Evolutionary conservation across 257 asterid species (phyloP).

Genomic region (Solanum stenotomum): DNA sequence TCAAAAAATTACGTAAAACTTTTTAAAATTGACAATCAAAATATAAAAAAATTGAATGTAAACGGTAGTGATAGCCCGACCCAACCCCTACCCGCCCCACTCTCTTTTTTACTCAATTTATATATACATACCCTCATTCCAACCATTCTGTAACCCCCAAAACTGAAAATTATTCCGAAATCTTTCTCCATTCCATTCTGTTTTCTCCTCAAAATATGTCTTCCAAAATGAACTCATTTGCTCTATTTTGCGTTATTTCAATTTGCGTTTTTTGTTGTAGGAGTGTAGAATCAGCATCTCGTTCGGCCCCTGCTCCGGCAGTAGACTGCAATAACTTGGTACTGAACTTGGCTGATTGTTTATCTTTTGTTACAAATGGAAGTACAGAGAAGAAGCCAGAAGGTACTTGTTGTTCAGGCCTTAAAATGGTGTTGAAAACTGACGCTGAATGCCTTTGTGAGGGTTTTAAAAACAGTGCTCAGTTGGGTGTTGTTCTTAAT

Average conservation of each 20-base stretch:
- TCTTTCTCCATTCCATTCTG: neutral
- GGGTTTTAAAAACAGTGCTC: constrained; percentile 73
- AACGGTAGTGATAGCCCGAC: neutral
- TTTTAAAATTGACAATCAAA: too few species aligned
- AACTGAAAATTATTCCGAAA: neutral
- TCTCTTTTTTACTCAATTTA: neutral
- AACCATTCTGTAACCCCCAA: neutral
- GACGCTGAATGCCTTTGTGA: constrained; percentile 74
- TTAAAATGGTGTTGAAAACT: constrained; percentile 61
- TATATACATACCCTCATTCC: neutral
- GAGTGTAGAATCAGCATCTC: constrained; percentile 24
- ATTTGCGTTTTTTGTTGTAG: neutral
- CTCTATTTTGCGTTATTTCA: neutral
- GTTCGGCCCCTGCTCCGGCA: constrained; percentile 67
- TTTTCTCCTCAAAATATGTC: neutral
- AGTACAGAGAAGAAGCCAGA: constrained; percentile 56
- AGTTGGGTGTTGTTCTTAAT: constrained; percentile 64
- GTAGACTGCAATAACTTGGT: constrained; percentile 61
- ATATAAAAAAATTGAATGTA: neutral
- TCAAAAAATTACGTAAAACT: too few species aligned
- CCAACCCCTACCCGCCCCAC: neutral
- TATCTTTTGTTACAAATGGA: constrained; percentile 56
- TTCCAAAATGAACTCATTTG: neutral
- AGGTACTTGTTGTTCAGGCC: constrained; percentile 70
- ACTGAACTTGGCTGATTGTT: constrained; percentile 63